Conservation (phyloP, 768 basidiomycete genomes). For the Russula emetica region DNA sequence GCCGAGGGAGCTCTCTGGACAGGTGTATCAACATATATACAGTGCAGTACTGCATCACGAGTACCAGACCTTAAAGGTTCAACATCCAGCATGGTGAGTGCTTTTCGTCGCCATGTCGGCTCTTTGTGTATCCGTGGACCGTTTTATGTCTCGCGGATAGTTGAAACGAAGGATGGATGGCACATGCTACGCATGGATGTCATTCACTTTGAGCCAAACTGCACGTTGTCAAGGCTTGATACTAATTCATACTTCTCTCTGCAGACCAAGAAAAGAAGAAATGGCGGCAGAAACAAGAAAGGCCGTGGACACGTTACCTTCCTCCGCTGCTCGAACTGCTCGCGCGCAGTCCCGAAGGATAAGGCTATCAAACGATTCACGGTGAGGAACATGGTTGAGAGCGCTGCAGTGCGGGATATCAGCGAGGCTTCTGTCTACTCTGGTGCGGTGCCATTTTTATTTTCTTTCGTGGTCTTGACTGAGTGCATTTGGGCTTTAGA, state of each 20-base stretch:
- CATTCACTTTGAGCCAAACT: neutral
- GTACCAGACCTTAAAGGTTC: neutral
- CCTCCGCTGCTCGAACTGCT: constrained; percentile 99
- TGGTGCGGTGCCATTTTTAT: constrained; percentile 48
- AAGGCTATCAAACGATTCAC: constrained; percentile 99
- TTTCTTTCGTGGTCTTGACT: neutral
- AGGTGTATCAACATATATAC: constrained; percentile 14
- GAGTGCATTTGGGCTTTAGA: constrained; percentile 45
- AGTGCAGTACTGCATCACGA: constrained; percentile 8
- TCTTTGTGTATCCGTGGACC: neutral
- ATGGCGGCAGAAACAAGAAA: constrained; percentile 98
- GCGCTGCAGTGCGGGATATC: constrained; percentile 95
- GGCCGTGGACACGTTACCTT: constrained; percentile 94
- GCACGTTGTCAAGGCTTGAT: constrained; percentile 1
- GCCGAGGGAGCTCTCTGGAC: constrained; percentile 19
- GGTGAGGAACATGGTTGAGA: constrained; percentile 99
- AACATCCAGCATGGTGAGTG: constrained; percentile 38
- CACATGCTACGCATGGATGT: constrained; percentile 30
- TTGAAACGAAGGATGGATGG: constrained; percentile 35
- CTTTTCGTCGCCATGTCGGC: constrained; percentile 4
- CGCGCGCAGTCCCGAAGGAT: constrained; percentile 95
- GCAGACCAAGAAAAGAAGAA: constrained; percentile 99
- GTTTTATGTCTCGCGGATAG: constrained; percentile 9
- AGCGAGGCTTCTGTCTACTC: constrained; percentile 92
- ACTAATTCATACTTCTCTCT: constrained; percentile 28